phyloP scores from a whole-genome alignment of 495 filamentous ascomycete genomes.

The Penicillium atrosanguineum region DNA sequence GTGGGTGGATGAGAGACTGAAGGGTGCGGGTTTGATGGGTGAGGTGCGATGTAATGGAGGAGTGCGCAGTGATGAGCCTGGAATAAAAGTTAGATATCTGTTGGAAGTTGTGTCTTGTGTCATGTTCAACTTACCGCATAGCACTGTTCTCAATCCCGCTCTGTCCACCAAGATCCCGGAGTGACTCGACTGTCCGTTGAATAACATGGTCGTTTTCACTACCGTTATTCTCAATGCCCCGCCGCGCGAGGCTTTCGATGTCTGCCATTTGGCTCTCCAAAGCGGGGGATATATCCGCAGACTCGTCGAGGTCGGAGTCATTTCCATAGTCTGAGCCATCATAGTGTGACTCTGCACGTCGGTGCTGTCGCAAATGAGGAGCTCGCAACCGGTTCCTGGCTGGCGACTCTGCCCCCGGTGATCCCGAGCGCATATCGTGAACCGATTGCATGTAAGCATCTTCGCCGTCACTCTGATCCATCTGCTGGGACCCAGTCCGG shows the following conservation, averaged over 20 bases:
- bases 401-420: slow-evolving; percentile 29
- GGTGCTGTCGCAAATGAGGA: slow-evolving; percentile 37
- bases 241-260: slow-evolving; percentile 69
- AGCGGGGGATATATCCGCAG: slow-evolving; percentile 65
- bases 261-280: slow-evolving; percentile 74
- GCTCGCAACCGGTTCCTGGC: slow-evolving; percentile 30
- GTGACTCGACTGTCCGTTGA: slow-evolving; percentile 64
- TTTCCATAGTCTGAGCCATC: slow-evolving; percentile 59
- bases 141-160: slow-evolving; percentile 75
- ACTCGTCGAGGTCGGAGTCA: slow-evolving; percentile 70
- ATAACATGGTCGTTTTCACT: slow-evolving; percentile 67
- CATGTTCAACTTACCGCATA: slow-evolving; percentile 56
- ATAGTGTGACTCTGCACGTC: slow-evolving; percentile 50
- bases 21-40: slow-evolving; percentile 80
- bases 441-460: slow-evolving; percentile 31
- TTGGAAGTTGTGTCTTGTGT: not conserved
- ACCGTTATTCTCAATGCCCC: slow-evolving; percentile 70
- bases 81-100: slow-evolving; percentile 4
- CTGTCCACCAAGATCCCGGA: slow-evolving; percentile 80
- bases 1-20: slow-evolving; percentile 73
- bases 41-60: slow-evolving; percentile 78
- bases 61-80: slow-evolving; percentile 85
- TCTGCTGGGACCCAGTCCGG: slow-evolving; percentile 30
- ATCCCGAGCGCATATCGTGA: slow-evolving; percentile 25
- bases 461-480: slow-evolving; percentile 34